A percentile compares a stretch with the other conserved stretches of the same genome.
These are phyloP conservation scores for Kalmusia sp. DNA, from an alignment of 2,329 filamentous ascomycete species.

Conservation along the genomic window DNA sequence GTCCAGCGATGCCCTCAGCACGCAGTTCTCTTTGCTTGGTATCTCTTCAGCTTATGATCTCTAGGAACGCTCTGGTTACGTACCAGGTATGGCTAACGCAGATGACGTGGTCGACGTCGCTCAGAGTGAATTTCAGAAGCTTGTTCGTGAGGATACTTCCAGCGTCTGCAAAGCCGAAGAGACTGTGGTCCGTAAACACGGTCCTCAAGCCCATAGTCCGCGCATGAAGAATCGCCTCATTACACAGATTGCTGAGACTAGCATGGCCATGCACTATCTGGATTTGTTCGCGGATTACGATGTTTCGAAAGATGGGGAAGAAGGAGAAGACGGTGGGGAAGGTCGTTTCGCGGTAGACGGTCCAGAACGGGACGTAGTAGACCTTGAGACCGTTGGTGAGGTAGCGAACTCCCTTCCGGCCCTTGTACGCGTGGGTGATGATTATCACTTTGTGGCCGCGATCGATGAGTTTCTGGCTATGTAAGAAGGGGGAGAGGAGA, in stretches of 20 bases:
- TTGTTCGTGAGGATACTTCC: constrained; percentile 97
- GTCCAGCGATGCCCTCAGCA: constrained; percentile 90
- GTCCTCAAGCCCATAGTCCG: constrained; percentile 95
- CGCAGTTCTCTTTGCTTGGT: constrained; percentile 94
- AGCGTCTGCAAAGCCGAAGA: constrained; percentile 97
- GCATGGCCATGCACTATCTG: constrained; percentile 98
- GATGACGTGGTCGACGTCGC: constrained; percentile 97
- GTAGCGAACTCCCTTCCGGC: constrained; percentile 89
- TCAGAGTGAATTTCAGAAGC: constrained; percentile 91
- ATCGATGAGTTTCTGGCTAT: constrained; percentile 82
- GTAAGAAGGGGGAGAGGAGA: constrained; percentile 20
- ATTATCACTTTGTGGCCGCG: constrained; percentile 98
- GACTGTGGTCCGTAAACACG: constrained; percentile 95
- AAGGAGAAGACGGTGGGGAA: constrained; percentile 98
- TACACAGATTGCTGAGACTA: constrained; percentile 89
- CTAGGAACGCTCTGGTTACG: not conserved
- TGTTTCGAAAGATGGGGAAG: constrained; percentile 97
- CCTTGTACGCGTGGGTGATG: constrained; percentile 93
- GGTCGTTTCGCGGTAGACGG: constrained; percentile 92
- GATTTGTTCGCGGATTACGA: constrained; percentile 91
- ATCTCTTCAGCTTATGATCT: constrained; percentile 13
- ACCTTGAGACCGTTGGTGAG: constrained; percentile 98
- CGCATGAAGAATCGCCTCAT: constrained; percentile 93
- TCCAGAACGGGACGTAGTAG: constrained; percentile 94
- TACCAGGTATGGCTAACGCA: constrained; percentile 98